These are phyloP conservation scores for Botryotinia calthae DNA, from an alignment of 2,329 filamentous ascomycete species.

Conservation along the genomic window DNA sequence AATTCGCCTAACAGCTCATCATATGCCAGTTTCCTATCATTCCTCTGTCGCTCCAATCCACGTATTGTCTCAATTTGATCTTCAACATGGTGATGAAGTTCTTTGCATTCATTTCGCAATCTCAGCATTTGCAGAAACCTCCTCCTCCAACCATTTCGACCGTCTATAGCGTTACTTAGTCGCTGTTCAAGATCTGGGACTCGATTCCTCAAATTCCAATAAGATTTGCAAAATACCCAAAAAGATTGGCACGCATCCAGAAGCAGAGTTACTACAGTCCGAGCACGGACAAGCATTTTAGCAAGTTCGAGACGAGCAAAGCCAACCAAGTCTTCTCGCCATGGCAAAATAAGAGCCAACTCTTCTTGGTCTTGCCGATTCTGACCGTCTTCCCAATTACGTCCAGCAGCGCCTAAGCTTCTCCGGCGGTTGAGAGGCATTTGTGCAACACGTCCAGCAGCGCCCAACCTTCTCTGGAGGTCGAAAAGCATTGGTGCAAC, in stretches of 20 bases:
- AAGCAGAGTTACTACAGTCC: neutral
- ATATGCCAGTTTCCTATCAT: neutral
- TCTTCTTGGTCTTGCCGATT: neutral
- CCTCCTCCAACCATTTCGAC: neutral
- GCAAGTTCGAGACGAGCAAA: neutral
- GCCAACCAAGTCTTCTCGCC: neutral
- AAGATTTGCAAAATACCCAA: neutral
- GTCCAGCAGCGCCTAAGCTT: neutral
- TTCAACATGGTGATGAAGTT: neutral
- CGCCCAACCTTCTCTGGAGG: neutral
- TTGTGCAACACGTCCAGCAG: neutral
- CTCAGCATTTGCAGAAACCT: neutral
- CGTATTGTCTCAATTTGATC: neutral
- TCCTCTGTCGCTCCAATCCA: neutral
- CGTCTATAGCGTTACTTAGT: neutral
- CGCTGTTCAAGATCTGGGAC: neutral
- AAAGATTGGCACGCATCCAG: neutral
- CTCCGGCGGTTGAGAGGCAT: too few species aligned
- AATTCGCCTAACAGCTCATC: neutral
- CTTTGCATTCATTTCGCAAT: neutral
- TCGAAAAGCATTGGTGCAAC: neutral
- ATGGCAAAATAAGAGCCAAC: neutral
- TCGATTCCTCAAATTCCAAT: neutral
- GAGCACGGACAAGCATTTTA: neutral
- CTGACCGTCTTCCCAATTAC: neutral